Conservation (phyloP, 805 yeast species). For the Lipomyces lipofer region DNA sequence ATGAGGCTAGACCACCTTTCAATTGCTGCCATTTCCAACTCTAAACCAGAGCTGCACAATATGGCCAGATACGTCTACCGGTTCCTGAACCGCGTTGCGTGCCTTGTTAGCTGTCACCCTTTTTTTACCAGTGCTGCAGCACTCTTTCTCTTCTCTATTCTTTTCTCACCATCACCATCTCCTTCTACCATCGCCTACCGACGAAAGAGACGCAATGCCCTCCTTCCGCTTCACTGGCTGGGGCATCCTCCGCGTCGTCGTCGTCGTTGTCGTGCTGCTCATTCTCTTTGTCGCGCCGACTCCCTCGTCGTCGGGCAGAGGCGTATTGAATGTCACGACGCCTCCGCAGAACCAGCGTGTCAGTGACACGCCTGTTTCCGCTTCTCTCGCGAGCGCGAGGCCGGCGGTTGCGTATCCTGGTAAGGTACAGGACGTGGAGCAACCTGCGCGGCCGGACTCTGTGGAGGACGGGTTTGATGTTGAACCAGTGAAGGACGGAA, state of each 20-base stretch:
- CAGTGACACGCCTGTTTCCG: too few relatives aligned
- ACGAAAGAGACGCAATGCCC: not conserved
- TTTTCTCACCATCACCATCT: not conserved
- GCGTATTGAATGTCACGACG: not conserved
- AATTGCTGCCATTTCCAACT: not conserved
- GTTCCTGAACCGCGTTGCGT: too few relatives aligned
- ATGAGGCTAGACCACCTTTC: not conserved
- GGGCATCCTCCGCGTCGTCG: conserved; percentile 9
- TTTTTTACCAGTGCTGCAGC: not conserved
- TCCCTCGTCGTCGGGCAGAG: not conserved
- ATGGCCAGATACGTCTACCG: not conserved
- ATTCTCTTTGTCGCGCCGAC: conserved; percentile 2
- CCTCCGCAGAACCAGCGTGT: not conserved
- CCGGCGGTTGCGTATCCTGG: not conserved
- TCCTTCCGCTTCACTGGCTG: conserved; percentile 4
- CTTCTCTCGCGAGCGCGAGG: not conserved
- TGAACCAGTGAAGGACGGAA: too few relatives aligned
- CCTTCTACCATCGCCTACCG: not conserved
- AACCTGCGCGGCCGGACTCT: not conserved
- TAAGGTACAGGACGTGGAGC: not conserved
- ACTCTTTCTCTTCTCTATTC: not conserved
- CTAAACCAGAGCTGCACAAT: not conserved
- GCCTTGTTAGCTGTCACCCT: too few relatives aligned
- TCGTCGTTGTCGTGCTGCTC: conserved; percentile 14
- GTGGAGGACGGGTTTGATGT: too few relatives aligned